phyloP scores from a whole-genome alignment of 331 rosid species.

The Dryas integrifolia region DNA sequence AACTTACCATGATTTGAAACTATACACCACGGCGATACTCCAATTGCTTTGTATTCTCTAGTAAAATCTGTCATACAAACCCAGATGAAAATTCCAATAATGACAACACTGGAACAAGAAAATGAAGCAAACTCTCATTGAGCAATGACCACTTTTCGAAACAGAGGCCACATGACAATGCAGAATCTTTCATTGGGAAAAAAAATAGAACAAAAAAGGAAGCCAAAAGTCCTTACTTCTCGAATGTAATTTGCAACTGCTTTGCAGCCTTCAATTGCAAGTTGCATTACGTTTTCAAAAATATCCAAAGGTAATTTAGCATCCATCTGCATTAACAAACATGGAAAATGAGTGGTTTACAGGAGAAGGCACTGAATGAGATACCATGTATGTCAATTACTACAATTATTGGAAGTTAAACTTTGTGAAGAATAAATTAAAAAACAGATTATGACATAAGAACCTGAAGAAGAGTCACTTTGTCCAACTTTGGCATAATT shows the following conservation, averaged over 20 bases:
- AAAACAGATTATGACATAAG: slow-evolving; percentile 1
- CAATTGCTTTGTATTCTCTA: slow-evolving; percentile 74
- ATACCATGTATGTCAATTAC: background rate
- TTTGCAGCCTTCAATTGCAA: slow-evolving; percentile 92
- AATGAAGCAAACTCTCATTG: background rate
- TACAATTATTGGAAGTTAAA: background rate
- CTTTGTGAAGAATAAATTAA: slow-evolving; percentile 6
- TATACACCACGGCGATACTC: slow-evolving; percentile 64
- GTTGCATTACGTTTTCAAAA: slow-evolving; percentile 83
- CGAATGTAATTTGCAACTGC: slow-evolving; percentile 74
- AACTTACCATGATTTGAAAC: slow-evolving; percentile 20
- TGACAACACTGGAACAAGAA: background rate
- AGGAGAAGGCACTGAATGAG: background rate
- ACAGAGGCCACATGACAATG: background rate
- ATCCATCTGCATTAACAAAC: slow-evolving; percentile 62
- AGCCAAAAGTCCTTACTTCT: slow-evolving; percentile 50
- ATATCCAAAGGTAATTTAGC: slow-evolving; percentile 77
- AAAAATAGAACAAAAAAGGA: background rate
- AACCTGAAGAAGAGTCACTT: slow-evolving; percentile 90
- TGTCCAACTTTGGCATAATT: slow-evolving; percentile 74
- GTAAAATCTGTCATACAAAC: slow-evolving; percentile 46
- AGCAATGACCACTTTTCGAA: background rate
- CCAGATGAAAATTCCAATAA: background rate
- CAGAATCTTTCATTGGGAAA: background rate
- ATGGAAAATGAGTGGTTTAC: slow-evolving; percentile 19